phyloP scores from a whole-genome alignment of 2,329 filamentous ascomycete species.

The Calonectria ilicicola region DNA sequence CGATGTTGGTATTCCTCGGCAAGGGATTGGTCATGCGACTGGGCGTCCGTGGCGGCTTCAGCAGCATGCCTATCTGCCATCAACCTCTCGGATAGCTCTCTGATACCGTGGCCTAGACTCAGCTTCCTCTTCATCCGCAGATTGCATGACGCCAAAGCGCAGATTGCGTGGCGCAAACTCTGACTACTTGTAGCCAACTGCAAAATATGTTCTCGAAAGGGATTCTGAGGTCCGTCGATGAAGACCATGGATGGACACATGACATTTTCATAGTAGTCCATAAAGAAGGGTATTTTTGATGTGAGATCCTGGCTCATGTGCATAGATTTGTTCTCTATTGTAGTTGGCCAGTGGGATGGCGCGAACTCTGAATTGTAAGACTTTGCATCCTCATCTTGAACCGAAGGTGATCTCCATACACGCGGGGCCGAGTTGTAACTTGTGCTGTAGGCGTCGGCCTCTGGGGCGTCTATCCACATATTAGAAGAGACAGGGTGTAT shows the following conservation, averaged over 20 bases:
- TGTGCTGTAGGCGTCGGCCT: constrained; percentile 64
- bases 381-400: constrained; percentile 59
- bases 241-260: constrained; percentile 94
- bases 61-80: constrained; percentile 59
- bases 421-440: constrained; percentile 61
- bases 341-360: constrained; percentile 61
- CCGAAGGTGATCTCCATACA: constrained; percentile 58
- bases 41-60: constrained; percentile 59
- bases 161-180: constrained; percentile 92
- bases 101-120: constrained; percentile 68
- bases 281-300: constrained; percentile 85
- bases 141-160: constrained; percentile 89
- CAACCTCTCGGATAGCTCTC: constrained; percentile 61
- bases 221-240: constrained; percentile 87
- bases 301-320: constrained; percentile 74
- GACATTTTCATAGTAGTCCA: constrained; percentile 93
- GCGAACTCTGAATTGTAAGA: constrained; percentile 58
- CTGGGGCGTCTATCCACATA: constrained; percentile 60
- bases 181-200: constrained; percentile 81
- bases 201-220: constrained; percentile 86
- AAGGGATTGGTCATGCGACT: constrained; percentile 72
- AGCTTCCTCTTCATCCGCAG: constrained; percentile 84
- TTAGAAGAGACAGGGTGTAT: constrained; percentile 52
- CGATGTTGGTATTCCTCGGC: constrained; percentile 89
- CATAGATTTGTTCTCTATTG: constrained; percentile 58